Percentiles rank a stretch among this genome's conserved stretches.
phyloP scores from a whole-genome alignment of 768 basidiomycete species.

The Tulasnella sp. region DNA sequence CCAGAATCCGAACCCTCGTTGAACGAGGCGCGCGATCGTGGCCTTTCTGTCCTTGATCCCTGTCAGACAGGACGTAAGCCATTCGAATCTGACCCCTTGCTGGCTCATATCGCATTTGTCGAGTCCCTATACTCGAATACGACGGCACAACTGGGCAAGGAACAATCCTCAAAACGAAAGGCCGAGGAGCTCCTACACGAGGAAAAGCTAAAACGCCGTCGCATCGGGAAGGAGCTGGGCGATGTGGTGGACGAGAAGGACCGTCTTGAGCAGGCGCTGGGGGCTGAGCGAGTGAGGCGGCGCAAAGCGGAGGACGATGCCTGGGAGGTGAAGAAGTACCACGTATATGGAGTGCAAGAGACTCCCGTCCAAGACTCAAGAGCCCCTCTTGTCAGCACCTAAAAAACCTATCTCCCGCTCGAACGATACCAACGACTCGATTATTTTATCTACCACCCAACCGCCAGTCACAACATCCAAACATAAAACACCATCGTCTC shows the following conservation, averaged over 20 bases:
- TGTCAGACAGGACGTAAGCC: not conserved
- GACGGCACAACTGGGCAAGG: not conserved
- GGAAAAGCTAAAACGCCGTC: slow-evolving; percentile 2
- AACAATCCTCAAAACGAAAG: slow-evolving; percentile 3
- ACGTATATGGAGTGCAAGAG: too few species aligned
- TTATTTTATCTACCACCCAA: too few species aligned
- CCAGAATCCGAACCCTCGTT: not conserved
- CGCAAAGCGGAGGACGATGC: slow-evolving; percentile 4
- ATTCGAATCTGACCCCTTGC: not conserved
- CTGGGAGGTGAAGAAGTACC: not conserved
- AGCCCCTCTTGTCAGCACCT: too few species aligned
- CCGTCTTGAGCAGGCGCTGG: not conserved
- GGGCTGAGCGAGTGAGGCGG: not conserved
- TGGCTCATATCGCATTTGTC: slow-evolving; percentile 1
- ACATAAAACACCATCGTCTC: too few species aligned
- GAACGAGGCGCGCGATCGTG: not conserved
- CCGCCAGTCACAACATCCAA: too few species aligned
- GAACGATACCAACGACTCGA: too few species aligned
- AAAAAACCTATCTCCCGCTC: too few species aligned
- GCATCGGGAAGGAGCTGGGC: not conserved
- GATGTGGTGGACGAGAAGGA: not conserved
- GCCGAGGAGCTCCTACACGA: not conserved
- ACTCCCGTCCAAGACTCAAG: too few species aligned
- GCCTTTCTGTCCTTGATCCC: not conserved
- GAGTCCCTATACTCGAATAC: not conserved